Percentiles rank a stretch among this genome's conserved stretches.
These are phyloP conservation scores for Nyctanthes arbortristis DNA, from an alignment of 257 asterid genomes.

Conservation along the genomic window DNA sequence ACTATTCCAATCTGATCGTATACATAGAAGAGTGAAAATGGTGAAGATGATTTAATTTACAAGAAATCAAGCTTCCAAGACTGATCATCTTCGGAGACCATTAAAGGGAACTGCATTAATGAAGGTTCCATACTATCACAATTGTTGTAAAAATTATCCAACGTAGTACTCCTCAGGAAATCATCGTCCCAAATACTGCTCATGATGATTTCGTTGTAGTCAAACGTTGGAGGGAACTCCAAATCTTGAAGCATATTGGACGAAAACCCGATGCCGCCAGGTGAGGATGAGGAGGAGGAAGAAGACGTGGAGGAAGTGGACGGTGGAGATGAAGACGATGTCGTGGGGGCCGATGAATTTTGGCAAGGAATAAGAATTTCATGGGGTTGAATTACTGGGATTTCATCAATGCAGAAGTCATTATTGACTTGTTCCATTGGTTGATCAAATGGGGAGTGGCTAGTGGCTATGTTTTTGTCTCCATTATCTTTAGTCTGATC, in stretches of 20 bases:
- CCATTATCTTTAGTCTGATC: slow-evolving; percentile 16
- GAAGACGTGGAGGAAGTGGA: slow-evolving; percentile 3
- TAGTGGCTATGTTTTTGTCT: slow-evolving; percentile 4
- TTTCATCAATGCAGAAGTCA: slow-evolving; percentile 74
- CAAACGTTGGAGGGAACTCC: slow-evolving; percentile 37
- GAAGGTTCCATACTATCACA: slow-evolving; percentile 16
- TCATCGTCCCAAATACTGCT: slow-evolving; percentile 65
- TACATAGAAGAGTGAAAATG: too few relatives aligned
- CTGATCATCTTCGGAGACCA: slow-evolving; percentile 1
- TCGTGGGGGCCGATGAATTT: slow-evolving; percentile 33
- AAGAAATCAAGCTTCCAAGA: neutral
- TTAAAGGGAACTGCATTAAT: neutral
- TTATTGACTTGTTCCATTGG: slow-evolving; percentile 45
- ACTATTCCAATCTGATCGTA: too few relatives aligned
- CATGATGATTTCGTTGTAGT: slow-evolving; percentile 42
- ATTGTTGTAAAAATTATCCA: slow-evolving; percentile 50
- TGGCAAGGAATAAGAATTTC: slow-evolving; percentile 50
- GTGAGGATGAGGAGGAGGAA: too few relatives aligned
- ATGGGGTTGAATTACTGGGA: slow-evolving; percentile 68
- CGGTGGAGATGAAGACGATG: neutral
- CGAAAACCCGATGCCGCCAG: slow-evolving; percentile 12
- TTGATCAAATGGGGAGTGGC: too few relatives aligned
- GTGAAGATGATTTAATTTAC: neutral
- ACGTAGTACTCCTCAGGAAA: slow-evolving; percentile 35
- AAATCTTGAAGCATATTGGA: slow-evolving; percentile 34